Percentiles rank a stretch among this genome's conserved stretches.
Conservation (phyloP, 2,329 filamentous ascomycete genomes). For the Sporothrix sp. region DNA sequence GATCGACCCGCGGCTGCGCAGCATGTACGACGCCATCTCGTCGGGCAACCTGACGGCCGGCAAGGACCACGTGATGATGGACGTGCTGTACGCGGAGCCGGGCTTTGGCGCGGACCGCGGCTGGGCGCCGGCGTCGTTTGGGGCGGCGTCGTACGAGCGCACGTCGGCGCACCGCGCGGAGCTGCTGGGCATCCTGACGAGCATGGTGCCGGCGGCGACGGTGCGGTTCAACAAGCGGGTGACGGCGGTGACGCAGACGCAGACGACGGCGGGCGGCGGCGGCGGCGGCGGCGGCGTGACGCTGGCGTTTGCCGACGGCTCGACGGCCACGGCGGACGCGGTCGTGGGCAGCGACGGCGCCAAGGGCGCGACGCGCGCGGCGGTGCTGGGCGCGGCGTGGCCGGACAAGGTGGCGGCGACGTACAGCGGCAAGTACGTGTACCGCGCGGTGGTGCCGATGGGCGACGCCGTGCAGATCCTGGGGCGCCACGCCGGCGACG, state of each 20-base stretch:
- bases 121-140: constrained; percentile 29
- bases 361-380: constrained; percentile 42
- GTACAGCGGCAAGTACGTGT: constrained; percentile 51
- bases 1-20: constrained; percentile 17
- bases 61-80: constrained; percentile 31
- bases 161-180: constrained; percentile 33
- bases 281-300: neutral
- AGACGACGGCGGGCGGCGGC: too few relatives aligned
- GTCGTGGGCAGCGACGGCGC: constrained; percentile 57
- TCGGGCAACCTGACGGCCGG: constrained; percentile 29
- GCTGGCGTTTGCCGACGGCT: constrained; percentile 22
- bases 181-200: constrained; percentile 33
- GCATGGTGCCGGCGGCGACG: constrained; percentile 20
- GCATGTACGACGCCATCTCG: constrained; percentile 29
- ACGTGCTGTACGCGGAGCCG: constrained; percentile 31
- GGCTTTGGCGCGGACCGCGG: constrained; percentile 29
- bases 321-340: constrained; percentile 20
- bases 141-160: constrained; percentile 28
- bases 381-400: constrained; percentile 34
- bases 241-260: neutral
- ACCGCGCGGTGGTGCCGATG: constrained; percentile 48
- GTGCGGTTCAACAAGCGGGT: constrained; percentile 12
- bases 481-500: constrained; percentile 30
- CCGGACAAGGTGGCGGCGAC: constrained; percentile 21
- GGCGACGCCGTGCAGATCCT: constrained; percentile 25